Evolutionary conservation across 257 asterid species (phyloP).

Genomic region (Capsicum baccatum): DNA sequence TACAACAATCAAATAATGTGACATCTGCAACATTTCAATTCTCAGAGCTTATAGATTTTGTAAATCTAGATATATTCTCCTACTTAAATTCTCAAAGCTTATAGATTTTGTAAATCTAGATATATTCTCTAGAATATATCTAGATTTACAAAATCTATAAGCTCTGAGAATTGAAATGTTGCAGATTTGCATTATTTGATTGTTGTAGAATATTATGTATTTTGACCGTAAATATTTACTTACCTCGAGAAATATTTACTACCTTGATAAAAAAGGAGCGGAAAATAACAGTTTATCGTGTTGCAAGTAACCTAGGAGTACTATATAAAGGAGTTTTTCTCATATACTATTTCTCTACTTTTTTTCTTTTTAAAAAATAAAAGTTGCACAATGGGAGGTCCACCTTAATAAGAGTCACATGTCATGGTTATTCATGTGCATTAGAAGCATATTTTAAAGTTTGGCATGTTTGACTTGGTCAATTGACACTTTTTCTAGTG

Average conservation of each 20-base stretch:
- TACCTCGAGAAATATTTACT: neutral
- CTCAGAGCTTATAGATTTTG: neutral
- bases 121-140: no score
- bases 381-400: neutral
- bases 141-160: neutral
- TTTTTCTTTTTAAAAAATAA: neutral
- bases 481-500: neutral
- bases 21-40: neutral
- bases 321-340: neutral
- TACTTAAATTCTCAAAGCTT: no score
- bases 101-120: no score
- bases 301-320: conserved; percentile 5
- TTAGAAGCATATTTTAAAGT: neutral
- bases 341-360: neutral
- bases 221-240: conserved; percentile 5
- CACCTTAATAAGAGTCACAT: neutral
- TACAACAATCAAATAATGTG: neutral
- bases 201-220: neutral
- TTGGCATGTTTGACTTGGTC: conserved; percentile 14
- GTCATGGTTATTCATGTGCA: conserved; percentile 11
- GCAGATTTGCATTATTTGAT: neutral
- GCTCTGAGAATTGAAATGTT: neutral
- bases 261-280: neutral
- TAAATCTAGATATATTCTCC: neutral
- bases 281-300: neutral